A percentile compares a stretch with the other conserved stretches of the same genome.
Conservation (phyloP, 306 rosid genomes). For the Quercus alba region DNA sequence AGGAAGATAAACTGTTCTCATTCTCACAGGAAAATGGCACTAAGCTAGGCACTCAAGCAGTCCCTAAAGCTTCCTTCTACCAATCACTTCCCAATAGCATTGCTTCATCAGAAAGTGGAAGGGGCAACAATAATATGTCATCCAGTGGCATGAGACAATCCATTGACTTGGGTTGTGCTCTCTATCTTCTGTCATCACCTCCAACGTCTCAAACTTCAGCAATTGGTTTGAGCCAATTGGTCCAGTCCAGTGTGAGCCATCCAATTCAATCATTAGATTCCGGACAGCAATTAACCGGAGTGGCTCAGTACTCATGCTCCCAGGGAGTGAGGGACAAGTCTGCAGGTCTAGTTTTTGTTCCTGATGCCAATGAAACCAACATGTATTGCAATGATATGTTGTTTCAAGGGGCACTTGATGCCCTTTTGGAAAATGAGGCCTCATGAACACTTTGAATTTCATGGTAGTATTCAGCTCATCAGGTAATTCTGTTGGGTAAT, state of each 20-base stretch:
- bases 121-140: conserved; percentile 11
- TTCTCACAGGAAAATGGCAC: conserved; percentile 27
- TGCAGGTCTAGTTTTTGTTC: neutral
- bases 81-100: conserved; percentile 21
- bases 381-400: conserved; percentile 9
- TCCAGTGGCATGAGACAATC: conserved; percentile 24
- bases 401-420: conserved; percentile 27
- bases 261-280: conserved; percentile 24
- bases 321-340: conserved; percentile 26
- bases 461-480: conserved; percentile 26
- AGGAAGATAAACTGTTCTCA: conserved; percentile 20
- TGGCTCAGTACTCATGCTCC: conserved; percentile 16
- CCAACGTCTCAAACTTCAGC: conserved; percentile 24
- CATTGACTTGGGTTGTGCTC: conserved; percentile 50
- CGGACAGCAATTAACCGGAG: conserved; percentile 9
- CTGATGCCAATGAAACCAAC: conserved; percentile 1
- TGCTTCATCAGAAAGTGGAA: conserved; percentile 20
- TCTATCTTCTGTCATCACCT: conserved; percentile 65
- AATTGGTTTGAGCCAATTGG: conserved; percentile 13
- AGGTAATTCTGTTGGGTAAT: neutral
- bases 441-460: conserved; percentile 29
- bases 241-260: conserved; percentile 19
- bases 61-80: conserved; percentile 12
- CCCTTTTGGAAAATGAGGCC: conserved; percentile 30
- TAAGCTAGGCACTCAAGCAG: conserved; percentile 14